phyloP scores from a whole-genome alignment of 139 green algal genomes.

The Dunaliella primolecta region DNA sequence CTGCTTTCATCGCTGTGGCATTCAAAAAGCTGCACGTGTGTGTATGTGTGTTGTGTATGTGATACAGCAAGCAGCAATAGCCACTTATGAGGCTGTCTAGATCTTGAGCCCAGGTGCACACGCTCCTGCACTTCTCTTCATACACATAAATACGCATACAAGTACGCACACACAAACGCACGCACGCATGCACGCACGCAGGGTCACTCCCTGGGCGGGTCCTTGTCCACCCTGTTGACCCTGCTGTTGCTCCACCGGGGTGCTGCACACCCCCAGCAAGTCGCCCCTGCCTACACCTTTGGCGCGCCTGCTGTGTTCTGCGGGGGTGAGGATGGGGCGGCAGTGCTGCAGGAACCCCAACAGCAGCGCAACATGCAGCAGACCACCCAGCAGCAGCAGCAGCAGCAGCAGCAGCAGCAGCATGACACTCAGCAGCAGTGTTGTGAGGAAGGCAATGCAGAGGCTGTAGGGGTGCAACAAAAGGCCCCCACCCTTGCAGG shows the following conservation, averaged over 20 bases:
- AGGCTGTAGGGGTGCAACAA: neutral
- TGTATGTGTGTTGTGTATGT: too few species aligned
- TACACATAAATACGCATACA: neutral
- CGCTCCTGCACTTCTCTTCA: too few species aligned
- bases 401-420: conserved; percentile 23
- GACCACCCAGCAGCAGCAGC: conserved; percentile 17
- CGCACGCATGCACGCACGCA: neutral
- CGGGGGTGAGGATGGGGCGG: conserved; percentile 42
- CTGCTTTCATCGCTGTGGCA: too few species aligned
- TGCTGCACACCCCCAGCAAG: conserved; percentile 47
- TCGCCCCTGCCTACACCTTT: conserved; percentile 88
- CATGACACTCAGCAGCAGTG: too few species aligned
- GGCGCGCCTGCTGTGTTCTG: conserved; percentile 89
- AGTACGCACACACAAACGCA: neutral
- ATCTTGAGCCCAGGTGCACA: too few species aligned
- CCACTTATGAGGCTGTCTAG: too few species aligned
- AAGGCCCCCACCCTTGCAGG: neutral
- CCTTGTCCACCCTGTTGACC: conserved; percentile 78
- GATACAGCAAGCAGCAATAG: too few species aligned
- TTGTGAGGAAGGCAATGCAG: neutral
- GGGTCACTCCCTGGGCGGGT: conserved; percentile 92
- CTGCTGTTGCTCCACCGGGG: conserved; percentile 85
- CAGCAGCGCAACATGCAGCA: too few species aligned
- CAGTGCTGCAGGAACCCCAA: neutral
- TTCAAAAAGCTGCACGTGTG: too few species aligned